phyloP scores from a whole-genome alignment of 1,284 basidiomycete species.

The Cryptococcus hybrid region DNA sequence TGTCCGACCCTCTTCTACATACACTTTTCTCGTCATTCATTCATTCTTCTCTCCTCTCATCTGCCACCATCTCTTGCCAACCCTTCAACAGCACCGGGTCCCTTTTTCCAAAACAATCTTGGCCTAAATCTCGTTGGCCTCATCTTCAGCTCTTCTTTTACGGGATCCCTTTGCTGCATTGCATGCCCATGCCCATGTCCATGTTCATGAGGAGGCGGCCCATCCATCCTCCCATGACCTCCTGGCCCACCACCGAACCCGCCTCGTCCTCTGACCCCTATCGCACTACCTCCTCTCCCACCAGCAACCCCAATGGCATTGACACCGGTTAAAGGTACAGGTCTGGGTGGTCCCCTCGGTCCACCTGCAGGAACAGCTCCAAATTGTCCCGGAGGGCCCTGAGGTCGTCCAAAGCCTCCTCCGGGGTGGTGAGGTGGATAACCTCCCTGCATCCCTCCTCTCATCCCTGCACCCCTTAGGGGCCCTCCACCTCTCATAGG shows the following conservation, averaged over 20 bases:
- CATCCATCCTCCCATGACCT: constrained; percentile 3
- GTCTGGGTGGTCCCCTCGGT: constrained; percentile 1
- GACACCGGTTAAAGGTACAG: constrained; percentile 12
- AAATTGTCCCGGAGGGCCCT: not conserved
- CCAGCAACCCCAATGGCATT: constrained; percentile 9
- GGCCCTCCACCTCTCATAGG: constrained; percentile 3
- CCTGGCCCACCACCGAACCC: constrained; percentile 1
- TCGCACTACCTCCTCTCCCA: not conserved
- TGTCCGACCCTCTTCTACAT: not conserved
- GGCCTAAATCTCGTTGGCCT: constrained; percentile 11
- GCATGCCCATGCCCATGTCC: constrained; percentile 4
- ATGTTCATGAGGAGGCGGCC: not conserved
- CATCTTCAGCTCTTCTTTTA: constrained; percentile 2
- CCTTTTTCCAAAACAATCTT: constrained; percentile 25
- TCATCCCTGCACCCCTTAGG: not conserved
- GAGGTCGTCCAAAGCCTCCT: not conserved
- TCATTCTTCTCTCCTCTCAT: not conserved
- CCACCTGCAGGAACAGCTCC: not conserved
- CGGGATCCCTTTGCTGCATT: not conserved
- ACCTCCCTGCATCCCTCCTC: not conserved
- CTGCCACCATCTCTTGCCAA: too few relatives aligned
- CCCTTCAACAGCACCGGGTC: constrained; percentile 15
- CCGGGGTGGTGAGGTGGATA: not conserved
- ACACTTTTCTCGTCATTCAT: not conserved
- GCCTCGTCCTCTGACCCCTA: constrained; percentile 7